Percentiles rank a stretch among this genome's conserved stretches.
Evolutionary conservation across 2,329 filamentous ascomycete species (phyloP).

Genomic region (Nigrospora oryzae): DNA sequence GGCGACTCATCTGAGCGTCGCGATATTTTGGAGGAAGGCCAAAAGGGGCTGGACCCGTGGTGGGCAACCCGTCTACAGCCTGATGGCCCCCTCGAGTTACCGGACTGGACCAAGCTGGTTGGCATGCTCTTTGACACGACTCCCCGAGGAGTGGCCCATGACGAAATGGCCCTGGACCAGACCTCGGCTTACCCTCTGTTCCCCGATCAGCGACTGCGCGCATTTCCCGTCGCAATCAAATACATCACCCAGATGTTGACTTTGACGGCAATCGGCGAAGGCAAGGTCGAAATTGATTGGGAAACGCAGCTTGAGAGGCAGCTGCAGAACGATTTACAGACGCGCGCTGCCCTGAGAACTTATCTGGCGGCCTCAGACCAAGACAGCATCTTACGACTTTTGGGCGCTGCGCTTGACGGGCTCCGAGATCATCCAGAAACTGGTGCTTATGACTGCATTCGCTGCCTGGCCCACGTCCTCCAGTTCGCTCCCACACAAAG

Average conservation of each 20-base stretch:
- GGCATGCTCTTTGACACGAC: conserved; percentile 35
- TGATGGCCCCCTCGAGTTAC: conserved; percentile 28
- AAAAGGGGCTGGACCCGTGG: conserved; percentile 72
- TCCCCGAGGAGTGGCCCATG: conserved; percentile 11
- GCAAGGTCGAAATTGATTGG: conserved; percentile 72
- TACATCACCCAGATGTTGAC: conserved; percentile 54
- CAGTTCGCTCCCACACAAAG: conserved; percentile 19
- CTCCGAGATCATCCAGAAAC: conserved; percentile 35
- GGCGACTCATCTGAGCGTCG: conserved; percentile 59
- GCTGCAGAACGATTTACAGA: conserved; percentile 60
- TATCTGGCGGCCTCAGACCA: conserved; percentile 38
- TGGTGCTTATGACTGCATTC: conserved; percentile 19
- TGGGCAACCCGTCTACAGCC: conserved; percentile 25
- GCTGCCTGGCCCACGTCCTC: conserved; percentile 17
- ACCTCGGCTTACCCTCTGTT: conserved; percentile 26
- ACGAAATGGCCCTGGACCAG: conserved; percentile 31
- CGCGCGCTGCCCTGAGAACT: conserved; percentile 48
- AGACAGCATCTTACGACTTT: conserved; percentile 30
- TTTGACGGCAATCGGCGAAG: conserved; percentile 36
- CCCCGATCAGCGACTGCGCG: conserved; percentile 33
- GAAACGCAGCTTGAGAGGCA: conserved; percentile 68
- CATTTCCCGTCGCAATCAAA: conserved; percentile 60
- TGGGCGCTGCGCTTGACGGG: conserved; percentile 50
- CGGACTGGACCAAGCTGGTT: conserved; percentile 43
- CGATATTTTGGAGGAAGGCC: conserved; percentile 84